These are phyloP conservation scores for Naganishia sp. DNA, from an alignment of 1,284 basidiomycete genomes.

Conservation along the genomic window DNA sequence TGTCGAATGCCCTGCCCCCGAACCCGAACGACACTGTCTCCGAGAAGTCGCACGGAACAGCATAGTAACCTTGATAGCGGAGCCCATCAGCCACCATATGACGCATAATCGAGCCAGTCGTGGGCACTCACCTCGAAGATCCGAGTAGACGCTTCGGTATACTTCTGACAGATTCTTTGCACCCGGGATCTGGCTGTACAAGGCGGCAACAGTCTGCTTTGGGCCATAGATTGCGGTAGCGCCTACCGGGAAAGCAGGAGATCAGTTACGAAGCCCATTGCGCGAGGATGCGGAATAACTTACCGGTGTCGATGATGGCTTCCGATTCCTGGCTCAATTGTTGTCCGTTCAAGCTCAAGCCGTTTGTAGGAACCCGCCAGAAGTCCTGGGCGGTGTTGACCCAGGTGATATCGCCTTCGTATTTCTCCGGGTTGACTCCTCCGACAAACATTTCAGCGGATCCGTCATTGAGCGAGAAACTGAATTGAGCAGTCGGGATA, in stretches of 20 bases:
- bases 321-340: slow-evolving; percentile 1
- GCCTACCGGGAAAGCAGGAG: neutral
- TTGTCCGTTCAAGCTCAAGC: slow-evolving; percentile 19
- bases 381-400: slow-evolving; percentile 24
- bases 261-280: neutral
- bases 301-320: slow-evolving; percentile 25
- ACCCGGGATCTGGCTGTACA: slow-evolving; percentile 27
- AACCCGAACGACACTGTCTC: slow-evolving; percentile 24
- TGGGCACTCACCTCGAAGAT: slow-evolving; percentile 2
- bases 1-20: slow-evolving; percentile 16
- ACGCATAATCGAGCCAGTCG: neutral
- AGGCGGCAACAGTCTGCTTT: neutral
- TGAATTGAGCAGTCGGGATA: slow-evolving; percentile 20
- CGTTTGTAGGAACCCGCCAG: slow-evolving; percentile 18
- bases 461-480: slow-evolving; percentile 19
- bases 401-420: slow-evolving; percentile 9
- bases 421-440: slow-evolving; percentile 21
- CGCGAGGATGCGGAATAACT: neutral
- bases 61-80: slow-evolving; percentile 12
- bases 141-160: slow-evolving; percentile 3
- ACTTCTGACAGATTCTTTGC: slow-evolving; percentile 22
- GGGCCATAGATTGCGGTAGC: slow-evolving; percentile 25
- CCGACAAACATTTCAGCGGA: slow-evolving; percentile 21
- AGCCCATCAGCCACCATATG: neutral
- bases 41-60: slow-evolving; percentile 25